These are phyloP conservation scores for Fusarium graminum DNA, from an alignment of 2,329 filamentous ascomycete genomes.

Conservation along the genomic window DNA sequence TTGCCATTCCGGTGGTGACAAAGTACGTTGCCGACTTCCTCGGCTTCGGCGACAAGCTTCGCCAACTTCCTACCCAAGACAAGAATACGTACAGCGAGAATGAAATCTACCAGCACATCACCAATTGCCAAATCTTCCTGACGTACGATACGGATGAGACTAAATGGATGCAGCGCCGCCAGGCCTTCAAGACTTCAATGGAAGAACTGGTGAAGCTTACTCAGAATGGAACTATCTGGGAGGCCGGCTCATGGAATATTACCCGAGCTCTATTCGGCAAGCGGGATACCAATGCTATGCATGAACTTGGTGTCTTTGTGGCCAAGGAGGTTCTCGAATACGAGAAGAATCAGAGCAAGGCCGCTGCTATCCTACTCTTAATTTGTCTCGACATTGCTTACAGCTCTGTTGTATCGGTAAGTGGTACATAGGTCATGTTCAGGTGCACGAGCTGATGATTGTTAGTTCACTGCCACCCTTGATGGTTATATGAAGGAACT, in stretches of 20 bases:
- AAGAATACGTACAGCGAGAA: conserved; percentile 34
- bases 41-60: conserved; percentile 36
- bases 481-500: conserved; percentile 16
- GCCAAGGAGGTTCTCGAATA: conserved; percentile 5
- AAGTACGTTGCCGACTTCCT: conserved; percentile 44
- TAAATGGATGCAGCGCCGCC: conserved; percentile 40
- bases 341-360: conserved; percentile 4
- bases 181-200: conserved; percentile 40
- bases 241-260: conserved; percentile 18
- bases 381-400: conserved; percentile 18
- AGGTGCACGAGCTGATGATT: background rate
- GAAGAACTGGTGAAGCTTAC: conserved; percentile 25
- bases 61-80: background rate
- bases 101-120: conserved; percentile 47
- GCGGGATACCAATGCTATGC: conserved; percentile 11
- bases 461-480: conserved; percentile 5
- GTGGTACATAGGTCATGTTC: background rate
- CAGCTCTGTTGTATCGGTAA: conserved; percentile 14
- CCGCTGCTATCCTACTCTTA: conserved; percentile 12
- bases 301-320: conserved; percentile 4
- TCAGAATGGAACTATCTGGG: conserved; percentile 29
- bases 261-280: background rate
- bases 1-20: conserved; percentile 43
- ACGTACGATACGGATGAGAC: conserved; percentile 45
- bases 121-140: conserved; percentile 45